phyloP scores from a whole-genome alignment of 495 filamentous ascomycete species.

The Aspergillus saccharolyticus region DNA sequence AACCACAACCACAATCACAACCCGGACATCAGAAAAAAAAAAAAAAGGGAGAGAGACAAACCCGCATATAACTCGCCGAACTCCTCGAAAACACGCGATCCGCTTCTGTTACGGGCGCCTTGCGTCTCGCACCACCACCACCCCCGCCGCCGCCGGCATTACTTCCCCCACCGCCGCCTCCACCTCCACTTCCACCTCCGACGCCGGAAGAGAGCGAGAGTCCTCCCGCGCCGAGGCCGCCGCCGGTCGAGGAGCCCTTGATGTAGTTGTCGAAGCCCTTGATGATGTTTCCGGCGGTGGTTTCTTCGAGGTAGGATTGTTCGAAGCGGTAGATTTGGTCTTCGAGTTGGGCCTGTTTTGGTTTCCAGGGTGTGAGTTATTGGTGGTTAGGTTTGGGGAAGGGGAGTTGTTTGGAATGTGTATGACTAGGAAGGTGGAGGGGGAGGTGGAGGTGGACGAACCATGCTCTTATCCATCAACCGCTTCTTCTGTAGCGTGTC shows the following conservation, averaged over 20 bases:
- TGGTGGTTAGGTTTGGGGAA: too few relatives aligned
- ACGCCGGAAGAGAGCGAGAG: constrained; percentile 41
- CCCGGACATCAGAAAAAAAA: constrained; percentile 1
- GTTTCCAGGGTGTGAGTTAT: neutral
- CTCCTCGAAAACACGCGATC: constrained; percentile 51
- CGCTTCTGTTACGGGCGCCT: constrained; percentile 42
- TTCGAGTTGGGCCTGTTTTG: constrained; percentile 57
- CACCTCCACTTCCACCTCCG: constrained; percentile 19
- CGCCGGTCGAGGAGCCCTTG: constrained; percentile 61
- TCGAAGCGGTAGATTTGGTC: constrained; percentile 82
- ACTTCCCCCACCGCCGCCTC: constrained; percentile 12
- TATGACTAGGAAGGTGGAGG: neutral
- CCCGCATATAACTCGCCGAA: constrained; percentile 48
- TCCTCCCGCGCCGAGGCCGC: constrained; percentile 29
- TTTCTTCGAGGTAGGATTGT: constrained; percentile 84
- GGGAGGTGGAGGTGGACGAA: constrained; percentile 25
- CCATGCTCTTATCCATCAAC: constrained; percentile 61
- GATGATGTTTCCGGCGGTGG: constrained; percentile 89
- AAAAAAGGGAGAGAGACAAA: constrained; percentile 21
- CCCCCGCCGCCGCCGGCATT: neutral
- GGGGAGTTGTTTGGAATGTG: too few relatives aligned
- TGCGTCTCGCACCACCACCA: constrained; percentile 33
- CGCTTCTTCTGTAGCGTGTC: constrained; percentile 64
- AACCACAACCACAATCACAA: too few relatives aligned
- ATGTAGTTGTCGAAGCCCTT: constrained; percentile 96